Evolutionary conservation across 352 stramenopile genomes (phyloP), one percentile per base, ranked within the genome.

Genomic region (Bremia lactucae): DNA sequence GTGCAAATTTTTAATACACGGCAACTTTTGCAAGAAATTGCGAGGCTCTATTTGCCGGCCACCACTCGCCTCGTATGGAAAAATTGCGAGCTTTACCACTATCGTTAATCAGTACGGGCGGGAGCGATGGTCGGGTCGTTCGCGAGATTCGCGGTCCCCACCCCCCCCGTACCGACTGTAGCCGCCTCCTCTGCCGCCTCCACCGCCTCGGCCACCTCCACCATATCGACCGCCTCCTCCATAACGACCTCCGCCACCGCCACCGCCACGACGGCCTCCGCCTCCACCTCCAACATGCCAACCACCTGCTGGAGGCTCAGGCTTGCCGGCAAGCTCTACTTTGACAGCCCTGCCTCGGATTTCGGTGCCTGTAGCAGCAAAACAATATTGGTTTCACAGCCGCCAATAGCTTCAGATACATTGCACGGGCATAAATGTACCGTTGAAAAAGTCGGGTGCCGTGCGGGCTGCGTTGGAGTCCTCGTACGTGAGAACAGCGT

Each of bases 401-500:
- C 9, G 18, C 9, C 16, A 56, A 18, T 19, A 46, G 13, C 13
- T 3, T 14, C 16, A 5, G 16, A 20, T 41, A 22, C n/a, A 49
- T 29, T 29, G 10, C n/a, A 54, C 51, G 15, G 39, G 14, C 29
- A 55, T 21, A 33, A 33, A 46, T 49, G 14, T 56, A 83, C 74
- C 76, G 23, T 94, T 75, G 19, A 94, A 94, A 46, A 94, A 94
- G 20, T 72, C 68, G 2, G 78, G 81, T 6, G 81, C 81, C 20
- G 78, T 80, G 21, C 76, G 73, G 3, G 81, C 81, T 1, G 81
- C 81, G 41, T 89, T 94, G 19, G 77, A 42, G 44, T 94, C 81
- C 61, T 94, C 81, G 42, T 80, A 94, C 34, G 75, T 90, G 21
- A 94, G 59, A 28, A 90, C 76, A 4, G 81, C 81, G 38, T 94